Conservation (phyloP, 2,329 filamentous ascomycete genomes). For the Zymoseptoria crescenta region DNA sequence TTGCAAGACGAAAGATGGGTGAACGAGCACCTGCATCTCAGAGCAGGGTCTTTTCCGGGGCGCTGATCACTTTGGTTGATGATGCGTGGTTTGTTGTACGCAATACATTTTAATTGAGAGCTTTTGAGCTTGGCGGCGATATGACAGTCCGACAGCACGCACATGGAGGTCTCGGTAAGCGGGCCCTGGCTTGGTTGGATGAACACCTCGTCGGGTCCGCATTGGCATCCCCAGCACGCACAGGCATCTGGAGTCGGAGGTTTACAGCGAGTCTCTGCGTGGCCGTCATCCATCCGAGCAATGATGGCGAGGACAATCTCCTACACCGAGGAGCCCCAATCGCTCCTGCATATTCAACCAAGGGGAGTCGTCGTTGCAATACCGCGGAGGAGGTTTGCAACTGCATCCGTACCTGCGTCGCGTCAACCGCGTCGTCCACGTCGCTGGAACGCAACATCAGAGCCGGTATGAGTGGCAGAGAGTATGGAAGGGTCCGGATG, state of each 20-base stretch:
- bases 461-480: not conserved
- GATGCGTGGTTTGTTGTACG: not conserved
- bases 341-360: not conserved
- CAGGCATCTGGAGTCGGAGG: not conserved
- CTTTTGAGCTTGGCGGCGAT: not conserved
- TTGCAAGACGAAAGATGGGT: not conserved
- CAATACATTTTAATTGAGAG: not conserved
- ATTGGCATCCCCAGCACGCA: not conserved
- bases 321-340: not conserved
- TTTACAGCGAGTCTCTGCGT: not conserved
- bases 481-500: not conserved
- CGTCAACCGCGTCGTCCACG: not conserved
- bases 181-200: too few species aligned
- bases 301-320: not conserved
- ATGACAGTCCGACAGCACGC: not conserved
- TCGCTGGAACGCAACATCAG: not conserved
- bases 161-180: too few species aligned
- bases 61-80: not conserved
- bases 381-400: not conserved
- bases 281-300: not conserved
- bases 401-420: not conserved
- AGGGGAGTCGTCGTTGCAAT: not conserved
- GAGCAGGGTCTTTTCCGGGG: not conserved
- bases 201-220: not conserved
- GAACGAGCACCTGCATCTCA: not conserved